Evolutionary conservation across 1,284 basidiomycete genomes (phyloP).

Genomic region (Volvariella volvacea): DNA sequence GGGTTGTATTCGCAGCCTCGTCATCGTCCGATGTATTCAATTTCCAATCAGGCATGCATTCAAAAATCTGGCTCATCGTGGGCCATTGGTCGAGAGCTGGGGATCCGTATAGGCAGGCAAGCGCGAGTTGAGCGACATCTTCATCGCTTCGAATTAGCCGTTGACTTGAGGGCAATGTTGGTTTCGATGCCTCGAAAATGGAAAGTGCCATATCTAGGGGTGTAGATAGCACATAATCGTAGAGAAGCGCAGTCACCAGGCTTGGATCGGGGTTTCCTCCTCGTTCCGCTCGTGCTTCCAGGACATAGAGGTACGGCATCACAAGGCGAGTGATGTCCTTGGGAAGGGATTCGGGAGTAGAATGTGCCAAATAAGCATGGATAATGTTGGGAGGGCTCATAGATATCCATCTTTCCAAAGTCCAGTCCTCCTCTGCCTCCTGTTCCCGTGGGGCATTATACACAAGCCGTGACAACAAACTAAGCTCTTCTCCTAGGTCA

Average conservation of each 20-base stretch:
- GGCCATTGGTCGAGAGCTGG: slow-evolving; percentile 66
- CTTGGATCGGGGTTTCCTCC: slow-evolving; percentile 60
- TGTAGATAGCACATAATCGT: slow-evolving; percentile 69
- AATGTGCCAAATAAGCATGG: slow-evolving; percentile 67
- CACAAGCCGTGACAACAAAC: slow-evolving; percentile 75
- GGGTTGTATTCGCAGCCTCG: slow-evolving; percentile 73
- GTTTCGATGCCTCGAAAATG: slow-evolving; percentile 86
- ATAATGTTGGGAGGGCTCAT: slow-evolving; percentile 64
- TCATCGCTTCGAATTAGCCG: slow-evolving; percentile 78
- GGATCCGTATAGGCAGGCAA: slow-evolving; percentile 86
- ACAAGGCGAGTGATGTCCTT: slow-evolving; percentile 71
- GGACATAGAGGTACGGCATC: slow-evolving; percentile 85
- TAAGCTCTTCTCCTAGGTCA: slow-evolving; percentile 84
- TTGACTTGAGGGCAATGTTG: slow-evolving; percentile 63
- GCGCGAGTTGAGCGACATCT: slow-evolving; percentile 77
- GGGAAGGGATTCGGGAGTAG: slow-evolving; percentile 60
- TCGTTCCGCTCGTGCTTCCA: slow-evolving; percentile 82
- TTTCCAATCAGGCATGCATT: slow-evolving; percentile 90
- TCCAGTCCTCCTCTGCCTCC: slow-evolving; percentile 52
- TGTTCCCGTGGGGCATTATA: slow-evolving; percentile 64
- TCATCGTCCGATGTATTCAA: slow-evolving; percentile 47
- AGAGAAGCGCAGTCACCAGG: slow-evolving; percentile 58
- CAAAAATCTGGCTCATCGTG: slow-evolving; percentile 86
- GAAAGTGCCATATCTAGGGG: slow-evolving; percentile 64
- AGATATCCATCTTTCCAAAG: slow-evolving; percentile 62